Evolutionary conservation across 345 rosid species (phyloP).

Genomic region (Eucalyptus tenuipes): DNA sequence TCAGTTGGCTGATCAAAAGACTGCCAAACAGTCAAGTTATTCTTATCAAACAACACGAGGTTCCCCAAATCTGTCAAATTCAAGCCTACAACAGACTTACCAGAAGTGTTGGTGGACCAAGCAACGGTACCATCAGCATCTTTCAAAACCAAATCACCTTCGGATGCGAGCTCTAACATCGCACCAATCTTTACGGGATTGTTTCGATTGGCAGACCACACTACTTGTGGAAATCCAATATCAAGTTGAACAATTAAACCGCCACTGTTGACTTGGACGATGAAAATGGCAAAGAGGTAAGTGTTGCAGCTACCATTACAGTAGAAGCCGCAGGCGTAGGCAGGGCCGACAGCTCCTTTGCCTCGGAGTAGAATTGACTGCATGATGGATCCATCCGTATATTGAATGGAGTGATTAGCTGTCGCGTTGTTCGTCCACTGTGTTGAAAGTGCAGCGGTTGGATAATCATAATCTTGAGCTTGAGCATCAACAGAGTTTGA

Average conservation of each 20-base stretch:
- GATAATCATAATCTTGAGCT: background rate
- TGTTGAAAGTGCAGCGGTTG: background rate
- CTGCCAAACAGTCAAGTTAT: background rate
- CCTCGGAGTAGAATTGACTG: background rate
- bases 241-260: accelerated
- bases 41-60: background rate
- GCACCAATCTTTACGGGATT: background rate
- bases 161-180: background rate
- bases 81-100: background rate
- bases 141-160: background rate
- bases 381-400: background rate
- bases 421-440: background rate
- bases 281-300: background rate
- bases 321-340: background rate
- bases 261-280: background rate
- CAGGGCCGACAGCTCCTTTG: background rate
- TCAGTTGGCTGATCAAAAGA: background rate
- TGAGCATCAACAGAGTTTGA: background rate
- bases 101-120: background rate
- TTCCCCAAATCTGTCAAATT: background rate
- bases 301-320: background rate
- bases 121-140: background rate
- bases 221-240: background rate
- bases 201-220: slow-evolving; percentile 18
- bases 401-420: background rate